A percentile compares a stretch with the other conserved stretches of the same genome.
Conservation (phyloP, 345 rosid genomes). For the Melaleuca alternifolia region DNA sequence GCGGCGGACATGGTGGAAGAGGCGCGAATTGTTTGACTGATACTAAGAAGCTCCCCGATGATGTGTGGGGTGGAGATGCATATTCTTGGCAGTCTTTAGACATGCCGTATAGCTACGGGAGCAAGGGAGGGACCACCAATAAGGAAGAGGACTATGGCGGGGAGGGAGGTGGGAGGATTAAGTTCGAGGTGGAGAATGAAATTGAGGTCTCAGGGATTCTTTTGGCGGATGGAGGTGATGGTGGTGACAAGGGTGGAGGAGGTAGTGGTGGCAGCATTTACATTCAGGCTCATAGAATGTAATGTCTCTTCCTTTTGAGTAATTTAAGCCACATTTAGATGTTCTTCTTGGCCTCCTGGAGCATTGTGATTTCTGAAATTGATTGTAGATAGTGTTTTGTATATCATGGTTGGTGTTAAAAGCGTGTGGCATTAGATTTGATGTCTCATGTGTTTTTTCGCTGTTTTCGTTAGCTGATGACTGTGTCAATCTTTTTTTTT, state of each 20-base stretch:
- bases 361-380: not conserved
- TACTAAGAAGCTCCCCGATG: slow-evolving; percentile 50
- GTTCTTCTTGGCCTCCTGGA: not conserved
- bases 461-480: not conserved
- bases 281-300: slow-evolving; percentile 53
- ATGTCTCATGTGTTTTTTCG: not conserved
- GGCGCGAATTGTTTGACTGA: slow-evolving; percentile 60
- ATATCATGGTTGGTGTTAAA: not conserved
- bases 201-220: slow-evolving; percentile 38
- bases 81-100: slow-evolving; percentile 59
- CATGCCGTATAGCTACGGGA: slow-evolving; percentile 61
- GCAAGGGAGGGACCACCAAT: slow-evolving; percentile 61
- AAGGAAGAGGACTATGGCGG: slow-evolving; percentile 55
- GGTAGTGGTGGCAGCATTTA: slow-evolving; percentile 67
- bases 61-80: slow-evolving; percentile 72
- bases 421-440: not conserved
- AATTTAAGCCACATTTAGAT: not conserved
- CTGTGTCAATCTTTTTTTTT: not conserved
- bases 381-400: not conserved
- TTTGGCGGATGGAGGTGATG: slow-evolving; percentile 49
- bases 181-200: slow-evolving; percentile 17
- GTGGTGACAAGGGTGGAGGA: slow-evolving; percentile 55
- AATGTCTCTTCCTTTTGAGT: slow-evolving; percentile 2
- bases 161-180: slow-evolving; percentile 58
- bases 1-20: slow-evolving; percentile 68